Base-by-base conservation (phyloP, 805 yeast species). In the Wickerhamomyces hampshirensis region DNA sequence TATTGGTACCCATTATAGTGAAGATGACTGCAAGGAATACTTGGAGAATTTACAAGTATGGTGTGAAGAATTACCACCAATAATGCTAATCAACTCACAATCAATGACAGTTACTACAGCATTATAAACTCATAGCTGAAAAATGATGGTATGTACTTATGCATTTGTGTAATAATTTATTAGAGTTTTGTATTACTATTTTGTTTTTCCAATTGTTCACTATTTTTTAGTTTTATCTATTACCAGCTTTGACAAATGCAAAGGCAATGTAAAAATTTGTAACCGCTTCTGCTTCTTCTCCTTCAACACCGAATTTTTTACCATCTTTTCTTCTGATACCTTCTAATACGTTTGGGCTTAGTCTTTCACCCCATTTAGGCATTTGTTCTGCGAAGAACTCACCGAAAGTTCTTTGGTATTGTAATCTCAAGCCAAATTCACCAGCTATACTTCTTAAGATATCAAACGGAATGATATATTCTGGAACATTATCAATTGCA, bases 91-190 rank as follows among this genome's bases (percentile, higher is more conserved):
- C 37, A 91, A 93, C 53, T 86, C 97, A 0, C 95, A 87, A 63
- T 83, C 95, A 0, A 88, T 93, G 69, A 93, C 98, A 0, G 98
- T 91, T 3, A 91, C 98, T 0, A 89, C 97, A 5, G 93, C 95
- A 23, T 65, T 91, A 43, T 89, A 63, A 47, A 10, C 14, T 11
- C 7, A 28, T 14, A 13, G 18, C 9, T 7, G 7, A 8, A 28
- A n/a, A 7, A 6, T 11, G 30, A 14, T 14, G 26, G 18, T 16
- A 28, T 28, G 5, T 26, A 26, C 13, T 26, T 15, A 26, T 26
- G 12, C n/a, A 11, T 26, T 26, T 26, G 13, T n/a, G n/a, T n/a
- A n/a, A n/a, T n/a, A n/a, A n/a, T n/a, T n/a, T n/a, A n/a, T n/a
- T n/a, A n/a, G n/a, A n/a, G n/a, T n/a, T n/a, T n/a, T n/a, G 16